Percentiles rank a stretch among this genome's conserved stretches.
These are phyloP conservation scores for Xylariales sp. DNA, from an alignment of 2,329 filamentous ascomycete genomes.

Conservation along the genomic window DNA sequence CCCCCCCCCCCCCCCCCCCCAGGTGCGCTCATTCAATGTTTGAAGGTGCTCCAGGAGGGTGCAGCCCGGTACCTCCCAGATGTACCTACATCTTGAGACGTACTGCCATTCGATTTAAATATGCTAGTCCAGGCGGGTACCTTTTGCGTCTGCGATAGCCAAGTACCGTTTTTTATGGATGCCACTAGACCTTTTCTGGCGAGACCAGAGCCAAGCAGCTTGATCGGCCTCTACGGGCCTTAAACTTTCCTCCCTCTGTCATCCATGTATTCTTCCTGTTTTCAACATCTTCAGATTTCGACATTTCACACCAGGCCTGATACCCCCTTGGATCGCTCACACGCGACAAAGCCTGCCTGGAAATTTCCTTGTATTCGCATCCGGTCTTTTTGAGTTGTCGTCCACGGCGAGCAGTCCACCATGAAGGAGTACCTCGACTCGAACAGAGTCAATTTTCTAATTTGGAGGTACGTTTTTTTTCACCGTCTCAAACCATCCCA, in stretches of 20 bases:
- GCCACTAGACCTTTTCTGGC: slow-evolving; percentile 4
- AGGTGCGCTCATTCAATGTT: not conserved
- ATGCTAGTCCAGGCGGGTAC: not conserved
- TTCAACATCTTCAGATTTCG: slow-evolving; percentile 8
- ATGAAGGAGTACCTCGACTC: slow-evolving; percentile 64
- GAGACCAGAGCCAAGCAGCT: slow-evolving; percentile 7
- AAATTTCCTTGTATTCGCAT: not conserved
- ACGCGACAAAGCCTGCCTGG: not conserved
- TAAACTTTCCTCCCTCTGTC: slow-evolving; percentile 8
- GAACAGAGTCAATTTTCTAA: slow-evolving; percentile 65
- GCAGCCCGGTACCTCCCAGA: no score
- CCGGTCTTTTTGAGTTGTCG: not conserved
- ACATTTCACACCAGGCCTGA: slow-evolving; percentile 1
- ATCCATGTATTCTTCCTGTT: slow-evolving; percentile 7
- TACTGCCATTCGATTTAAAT: not conserved
- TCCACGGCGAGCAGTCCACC: slow-evolving; percentile 14
- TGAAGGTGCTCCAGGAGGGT: not conserved
- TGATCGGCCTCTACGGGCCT: slow-evolving; percentile 8
- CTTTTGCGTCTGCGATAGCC: not conserved
- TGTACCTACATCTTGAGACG: not conserved
- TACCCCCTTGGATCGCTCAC: not conserved
- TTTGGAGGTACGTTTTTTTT: slow-evolving; percentile 65
- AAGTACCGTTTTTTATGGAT: slow-evolving; percentile 6
- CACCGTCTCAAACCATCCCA: slow-evolving; percentile 18
- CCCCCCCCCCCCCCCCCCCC: not conserved